Base-by-base conservation (phyloP, 139 green algal genomes). In the Chlamydomonas applanata region DNA sequence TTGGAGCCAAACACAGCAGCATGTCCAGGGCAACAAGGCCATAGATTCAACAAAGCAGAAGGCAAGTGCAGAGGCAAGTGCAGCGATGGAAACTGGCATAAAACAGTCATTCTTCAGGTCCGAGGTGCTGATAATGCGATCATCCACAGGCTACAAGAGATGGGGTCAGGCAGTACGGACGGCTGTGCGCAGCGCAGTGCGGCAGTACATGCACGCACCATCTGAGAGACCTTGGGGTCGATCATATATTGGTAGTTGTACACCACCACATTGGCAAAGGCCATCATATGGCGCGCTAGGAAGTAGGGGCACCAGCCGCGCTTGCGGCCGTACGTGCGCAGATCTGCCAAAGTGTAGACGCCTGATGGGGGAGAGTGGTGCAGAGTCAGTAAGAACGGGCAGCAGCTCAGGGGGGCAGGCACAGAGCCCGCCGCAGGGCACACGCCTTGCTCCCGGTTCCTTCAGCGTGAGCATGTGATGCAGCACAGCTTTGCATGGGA, bases 201-300 rank as follows among this genome's bases (percentile, higher is more conserved):
- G 20, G 36, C 22, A 11, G 34, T 7, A 61, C 22, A 61, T 32
- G 20, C 30, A 29, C 32, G 25, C 59, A 71, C 44, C 34, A 83
- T 73, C 61, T 79, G 72, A 2, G 78, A 79, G 4, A 86, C 80
- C 67, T 86, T 86, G 27, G 80, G 80, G 53, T 86, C 80, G 2
- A 99, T 86, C 91, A 99, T 92, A 88, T 99, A 99, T 86, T 98
- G 95, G 82, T 98, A 98, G 84, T 94, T 99, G 86, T 97, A 99
- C 20, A 99, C 96, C 9, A 99, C 82, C 11, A 99, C 95, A 75
- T 98, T 99, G 72, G 93, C 88, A 79, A 93, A 97, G 19, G 89
- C 81, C 53, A 99, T 92, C 94, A 97, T 97, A 85, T 97, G 95
- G 30, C 96, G 88, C 29, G 96, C 96, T 54, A 98, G 82, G 78